Evolutionary conservation across 208 protist genomes (phyloP).

Genomic region (Wallacemonas sp.): DNA sequence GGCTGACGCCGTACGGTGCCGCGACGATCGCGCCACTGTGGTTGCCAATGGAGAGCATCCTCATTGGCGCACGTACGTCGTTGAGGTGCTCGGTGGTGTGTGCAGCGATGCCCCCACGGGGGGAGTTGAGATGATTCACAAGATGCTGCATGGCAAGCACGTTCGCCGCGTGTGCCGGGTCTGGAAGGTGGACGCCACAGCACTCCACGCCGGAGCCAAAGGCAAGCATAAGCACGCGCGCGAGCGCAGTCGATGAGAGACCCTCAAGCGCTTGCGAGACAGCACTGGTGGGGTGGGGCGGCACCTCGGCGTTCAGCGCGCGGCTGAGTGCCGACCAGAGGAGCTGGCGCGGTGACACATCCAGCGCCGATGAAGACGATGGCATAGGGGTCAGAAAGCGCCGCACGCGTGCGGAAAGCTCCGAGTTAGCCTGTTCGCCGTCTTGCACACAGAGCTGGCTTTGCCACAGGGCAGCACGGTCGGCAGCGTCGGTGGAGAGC

Average conservation of each 20-base stretch:
- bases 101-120: neutral
- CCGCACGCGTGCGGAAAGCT: neutral
- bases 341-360: neutral
- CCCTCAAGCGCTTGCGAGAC: too few species aligned
- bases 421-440: too few species aligned
- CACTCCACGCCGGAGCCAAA: conserved; percentile 71
- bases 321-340: neutral
- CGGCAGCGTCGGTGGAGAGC: conserved; percentile 28
- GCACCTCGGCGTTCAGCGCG: neutral
- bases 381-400: too few species aligned
- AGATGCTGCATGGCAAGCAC: conserved; percentile 52
- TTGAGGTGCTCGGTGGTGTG: neutral
- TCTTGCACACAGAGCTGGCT: too few species aligned
- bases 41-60: neutral
- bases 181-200: conserved; percentile 43
- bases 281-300: too few species aligned
- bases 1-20: neutral
- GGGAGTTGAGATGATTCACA: neutral
- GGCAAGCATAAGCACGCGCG: conserved; percentile 23
- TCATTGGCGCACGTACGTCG: neutral
- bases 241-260: neutral
- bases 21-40: neutral
- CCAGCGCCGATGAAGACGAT: too few species aligned
- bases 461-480: conserved; percentile 13
- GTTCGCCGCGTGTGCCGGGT: conserved; percentile 32